These are phyloP conservation scores for Geotrichum bryndzae DNA, from an alignment of 1,139 yeast species.

Conservation along the genomic window DNA sequence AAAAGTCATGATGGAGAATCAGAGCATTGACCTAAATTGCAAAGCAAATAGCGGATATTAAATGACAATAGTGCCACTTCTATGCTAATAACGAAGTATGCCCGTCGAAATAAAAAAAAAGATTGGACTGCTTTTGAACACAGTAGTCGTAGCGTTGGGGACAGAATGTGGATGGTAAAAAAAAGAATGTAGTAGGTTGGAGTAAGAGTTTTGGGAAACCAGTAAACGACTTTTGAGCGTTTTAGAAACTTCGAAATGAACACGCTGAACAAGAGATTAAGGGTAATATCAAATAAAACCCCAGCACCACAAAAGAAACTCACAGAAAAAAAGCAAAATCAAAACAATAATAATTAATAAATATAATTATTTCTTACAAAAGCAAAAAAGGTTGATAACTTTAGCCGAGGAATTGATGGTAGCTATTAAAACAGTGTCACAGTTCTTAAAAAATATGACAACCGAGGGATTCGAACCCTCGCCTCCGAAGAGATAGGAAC, in stretches of 20 bases:
- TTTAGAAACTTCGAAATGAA: not conserved
- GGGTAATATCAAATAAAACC: too few relatives aligned
- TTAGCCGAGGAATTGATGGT: too few relatives aligned
- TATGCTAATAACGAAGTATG: not conserved
- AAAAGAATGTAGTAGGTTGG: not conserved
- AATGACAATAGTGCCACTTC: not conserved
- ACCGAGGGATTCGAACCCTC: too few relatives aligned
- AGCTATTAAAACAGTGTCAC: too few relatives aligned
- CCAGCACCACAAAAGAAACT: too few relatives aligned
- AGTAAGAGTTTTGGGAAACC: not conserved
- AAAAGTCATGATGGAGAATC: conserved; percentile 7
- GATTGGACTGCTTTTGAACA: not conserved
- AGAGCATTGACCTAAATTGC: not conserved
- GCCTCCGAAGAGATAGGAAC: too few relatives aligned
- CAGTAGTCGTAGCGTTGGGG: not conserved
- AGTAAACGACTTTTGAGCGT: not conserved
- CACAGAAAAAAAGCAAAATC: too few relatives aligned
- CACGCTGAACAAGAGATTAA: not conserved
- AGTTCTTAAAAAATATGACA: too few relatives aligned
- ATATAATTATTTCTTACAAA: too few relatives aligned
- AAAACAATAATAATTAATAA: too few relatives aligned
- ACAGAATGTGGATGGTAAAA: not conserved
- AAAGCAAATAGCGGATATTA: too few relatives aligned
- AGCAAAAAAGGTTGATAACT: too few relatives aligned
- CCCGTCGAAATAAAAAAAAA: not conserved